These are phyloP conservation scores for Saccharomyces mikatae DNA, from an alignment of 805 yeast species.

Conservation along the genomic window DNA sequence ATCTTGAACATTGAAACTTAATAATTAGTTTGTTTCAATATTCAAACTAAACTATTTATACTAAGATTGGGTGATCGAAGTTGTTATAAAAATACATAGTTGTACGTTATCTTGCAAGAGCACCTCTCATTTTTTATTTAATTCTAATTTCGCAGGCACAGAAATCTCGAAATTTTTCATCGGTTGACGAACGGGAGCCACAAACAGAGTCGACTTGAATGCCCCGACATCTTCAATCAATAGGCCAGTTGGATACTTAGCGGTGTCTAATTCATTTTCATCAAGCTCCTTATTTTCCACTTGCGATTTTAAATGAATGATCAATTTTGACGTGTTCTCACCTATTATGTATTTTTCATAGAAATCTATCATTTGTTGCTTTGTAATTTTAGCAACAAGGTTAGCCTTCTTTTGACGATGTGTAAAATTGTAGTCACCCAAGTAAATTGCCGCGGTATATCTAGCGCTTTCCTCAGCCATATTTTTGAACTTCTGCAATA, in stretches of 20 bases:
- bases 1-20: not conserved
- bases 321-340: constrained; percentile 35
- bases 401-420: constrained; percentile 50
- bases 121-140: not conserved
- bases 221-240: constrained; percentile 38
- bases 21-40: no score
- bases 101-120: constrained; percentile 9
- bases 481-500: constrained; percentile 67
- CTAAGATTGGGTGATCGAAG: no score
- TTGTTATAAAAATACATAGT: not conserved
- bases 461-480: constrained; percentile 64
- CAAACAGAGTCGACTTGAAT: constrained; percentile 46
- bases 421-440: constrained; percentile 73
- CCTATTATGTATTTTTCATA: constrained; percentile 39
- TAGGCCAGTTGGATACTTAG: constrained; percentile 42
- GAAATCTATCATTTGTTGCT: constrained; percentile 49
- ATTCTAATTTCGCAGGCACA: not conserved
- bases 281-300: constrained; percentile 17
- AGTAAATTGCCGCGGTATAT: constrained; percentile 58
- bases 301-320: constrained; percentile 56
- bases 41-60: not conserved
- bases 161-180: constrained; percentile 24
- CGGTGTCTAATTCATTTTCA: constrained; percentile 18
- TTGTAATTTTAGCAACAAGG: constrained; percentile 43
- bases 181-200: constrained; percentile 61